A percentile compares a stretch with the other conserved stretches of the same genome.
Evolutionary conservation across 2,329 filamentous ascomycete genomes (phyloP).

Genomic region (Botrytis paeoniae): DNA sequence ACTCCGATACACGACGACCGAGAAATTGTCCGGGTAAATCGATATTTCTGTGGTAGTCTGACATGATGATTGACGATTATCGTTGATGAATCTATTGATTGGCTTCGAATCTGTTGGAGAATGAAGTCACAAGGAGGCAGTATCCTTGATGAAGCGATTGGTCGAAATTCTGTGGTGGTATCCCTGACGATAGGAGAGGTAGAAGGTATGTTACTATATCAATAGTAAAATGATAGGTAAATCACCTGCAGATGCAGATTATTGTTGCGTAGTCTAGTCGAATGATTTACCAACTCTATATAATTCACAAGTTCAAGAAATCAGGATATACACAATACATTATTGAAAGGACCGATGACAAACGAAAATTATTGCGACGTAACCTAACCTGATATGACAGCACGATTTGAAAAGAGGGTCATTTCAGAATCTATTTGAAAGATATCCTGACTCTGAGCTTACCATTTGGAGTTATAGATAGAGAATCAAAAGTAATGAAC

Average conservation of each 20-base stretch:
- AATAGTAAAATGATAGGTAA: too few species aligned
- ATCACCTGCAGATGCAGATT: too few species aligned
- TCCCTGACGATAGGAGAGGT: not conserved
- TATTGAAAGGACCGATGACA: not conserved
- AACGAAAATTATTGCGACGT: fast-evolving
- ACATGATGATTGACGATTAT: too few species aligned
- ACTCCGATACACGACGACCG: too few species aligned
- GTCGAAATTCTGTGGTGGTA: not conserved
- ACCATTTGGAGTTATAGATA: not conserved
- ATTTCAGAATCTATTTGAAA: not conserved
- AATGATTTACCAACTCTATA: too few species aligned
- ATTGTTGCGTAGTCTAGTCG: too few species aligned
- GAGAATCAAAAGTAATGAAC: too few species aligned
- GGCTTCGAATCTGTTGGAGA: not conserved
- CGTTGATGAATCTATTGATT: too few species aligned
- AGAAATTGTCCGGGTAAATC: too few species aligned
- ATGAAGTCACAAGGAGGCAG: not conserved
- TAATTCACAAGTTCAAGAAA: too few species aligned
- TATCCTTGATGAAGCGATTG: not conserved
- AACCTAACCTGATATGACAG: fast-evolving
- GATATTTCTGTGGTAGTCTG: too few species aligned
- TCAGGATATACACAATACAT: not conserved
- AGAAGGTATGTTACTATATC: too few species aligned
- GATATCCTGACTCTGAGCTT: not conserved
- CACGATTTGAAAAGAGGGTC: fast-evolving